Evolutionary conservation across 352 stramenopile genomes (phyloP), one percentile per base, ranked within the genome.

Genomic region (Thalassiosira delicatula): DNA sequence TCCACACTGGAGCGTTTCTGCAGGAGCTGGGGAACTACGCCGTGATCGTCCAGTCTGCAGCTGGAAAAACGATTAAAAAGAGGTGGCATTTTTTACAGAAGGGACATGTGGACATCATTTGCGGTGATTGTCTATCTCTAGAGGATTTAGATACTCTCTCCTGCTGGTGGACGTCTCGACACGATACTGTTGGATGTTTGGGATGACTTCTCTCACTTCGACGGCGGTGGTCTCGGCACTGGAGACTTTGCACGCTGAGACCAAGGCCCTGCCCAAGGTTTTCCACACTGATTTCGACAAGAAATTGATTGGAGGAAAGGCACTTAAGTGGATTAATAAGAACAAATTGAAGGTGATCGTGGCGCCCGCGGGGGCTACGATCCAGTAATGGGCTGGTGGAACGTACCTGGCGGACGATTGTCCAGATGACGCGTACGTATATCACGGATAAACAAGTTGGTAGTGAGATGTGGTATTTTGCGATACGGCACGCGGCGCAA

Each of bases 371-470:
- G 8, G n/a, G 5, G 27, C n/a, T 5, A 3, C 56, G 46, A 14
- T 46, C 29, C 3, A 25, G 4, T 30, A 65, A 65, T 14, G 21
- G 32, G 17, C 56, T 67, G 32, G 21, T 51, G 1, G 59, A 67
- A 12, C 59, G 59, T 2, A 49, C 17, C 1, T 67, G 59, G 59
- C 27, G 14, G 2, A 67, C 59, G 8, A 51, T 51, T 30, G 0
- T 67, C 19, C 19, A 21, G 1, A 65, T 65, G 23, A 30, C 23
- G n/a, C 29, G 56, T 14, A 30, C 56, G 1, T 65, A 65, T n/a
- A 40, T 65, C 29, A 46, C 29, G 0, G 56, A 65, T 4, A 65
- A 65, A 12, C 56, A 65, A n/a, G 62, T 71, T 32, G 23, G 62
- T 3, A 9, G 62, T n/a, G 40, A 71, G 21, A 60, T 29, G 21